Percentiles rank a stretch among this genome's conserved stretches.
These are phyloP conservation scores for Chalciporus sphaerocephalus DNA, from an alignment of 768 basidiomycete genomes.

Conservation along the genomic window DNA sequence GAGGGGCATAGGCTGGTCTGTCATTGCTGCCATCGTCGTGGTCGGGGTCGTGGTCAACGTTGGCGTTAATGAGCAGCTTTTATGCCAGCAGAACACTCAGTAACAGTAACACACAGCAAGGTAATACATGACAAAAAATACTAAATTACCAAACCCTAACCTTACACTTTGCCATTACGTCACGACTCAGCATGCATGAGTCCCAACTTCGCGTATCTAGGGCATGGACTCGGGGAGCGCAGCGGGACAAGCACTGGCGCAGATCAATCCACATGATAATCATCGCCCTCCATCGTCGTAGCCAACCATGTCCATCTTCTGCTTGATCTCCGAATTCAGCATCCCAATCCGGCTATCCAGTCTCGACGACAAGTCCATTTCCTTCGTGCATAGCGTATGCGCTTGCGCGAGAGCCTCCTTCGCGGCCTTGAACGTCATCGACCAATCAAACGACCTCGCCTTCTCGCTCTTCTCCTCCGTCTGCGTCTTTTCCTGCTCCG, in stretches of 20 bases:
- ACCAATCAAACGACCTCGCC: conserved; percentile 38
- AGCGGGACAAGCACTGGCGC: too few relatives aligned
- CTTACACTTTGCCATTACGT: conserved; percentile 1
- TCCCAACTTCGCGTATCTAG: too few relatives aligned
- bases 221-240: too few relatives aligned
- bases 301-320: conserved; percentile 51
- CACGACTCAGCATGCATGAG: too few relatives aligned
- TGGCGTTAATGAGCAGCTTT: neutral
- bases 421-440: conserved; percentile 43
- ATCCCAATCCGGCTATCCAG: conserved; percentile 67
- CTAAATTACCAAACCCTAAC: conserved; percentile 9
- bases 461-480: conserved; percentile 6
- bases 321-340: conserved; percentile 64
- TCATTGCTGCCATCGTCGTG: conserved; percentile 36
- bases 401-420: conserved; percentile 50
- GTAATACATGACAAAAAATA: conserved; percentile 9
- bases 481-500: conserved; percentile 29
- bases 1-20: conserved; percentile 58
- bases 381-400: conserved; percentile 43
- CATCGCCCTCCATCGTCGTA: conserved; percentile 6
- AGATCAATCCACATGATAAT: neutral
- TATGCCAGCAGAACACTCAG: too few relatives aligned
- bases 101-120: conserved; percentile 20
- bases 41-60: conserved; percentile 9
- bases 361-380: conserved; percentile 59